Conservation (phyloP, 1,284 basidiomycete genomes). For the Heterobasidion parviporum region DNA sequence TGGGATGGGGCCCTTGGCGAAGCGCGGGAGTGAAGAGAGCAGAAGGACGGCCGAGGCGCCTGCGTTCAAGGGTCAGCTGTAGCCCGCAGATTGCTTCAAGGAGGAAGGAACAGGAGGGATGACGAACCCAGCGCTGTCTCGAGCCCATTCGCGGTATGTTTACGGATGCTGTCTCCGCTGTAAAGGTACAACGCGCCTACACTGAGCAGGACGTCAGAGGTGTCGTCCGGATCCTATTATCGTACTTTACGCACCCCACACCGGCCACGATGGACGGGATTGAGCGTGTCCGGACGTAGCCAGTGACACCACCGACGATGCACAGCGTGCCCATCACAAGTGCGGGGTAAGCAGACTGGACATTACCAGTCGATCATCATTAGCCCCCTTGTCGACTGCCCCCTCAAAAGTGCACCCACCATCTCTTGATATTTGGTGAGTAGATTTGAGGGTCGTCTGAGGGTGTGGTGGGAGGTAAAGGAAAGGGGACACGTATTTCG, state of each 20-base stretch:
- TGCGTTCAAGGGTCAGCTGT: constrained; percentile 16
- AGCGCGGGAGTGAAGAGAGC: constrained; percentile 71
- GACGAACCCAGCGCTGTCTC: constrained; percentile 67
- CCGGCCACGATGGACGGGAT: constrained; percentile 78
- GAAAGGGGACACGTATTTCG: not conserved
- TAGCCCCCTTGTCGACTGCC: not conserved
- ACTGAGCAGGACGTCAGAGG: constrained; percentile 24
- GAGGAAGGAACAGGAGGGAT: not conserved
- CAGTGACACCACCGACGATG: constrained; percentile 68
- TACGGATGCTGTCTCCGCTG: constrained; percentile 68
- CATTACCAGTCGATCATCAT: not conserved
- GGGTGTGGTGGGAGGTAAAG: not conserved
- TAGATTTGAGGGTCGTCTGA: not conserved
- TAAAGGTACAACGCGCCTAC: constrained; percentile 74
- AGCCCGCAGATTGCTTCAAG: not conserved
- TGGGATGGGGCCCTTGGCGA: constrained; percentile 72
- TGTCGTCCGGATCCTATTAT: not conserved
- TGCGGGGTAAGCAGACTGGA: constrained; percentile 77
- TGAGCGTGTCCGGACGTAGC: constrained; percentile 61
- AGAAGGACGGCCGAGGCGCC: constrained; percentile 75
- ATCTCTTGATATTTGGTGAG: too few relatives aligned
- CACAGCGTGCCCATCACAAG: constrained; percentile 68
- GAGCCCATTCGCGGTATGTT: constrained; percentile 62
- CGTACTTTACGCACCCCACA: constrained; percentile 41
- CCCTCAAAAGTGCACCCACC: too few relatives aligned